These are phyloP conservation scores for Paramecium sexaurelia DNA, from an alignment of 73 alveolate genomes.

Conservation along the genomic window DNA sequence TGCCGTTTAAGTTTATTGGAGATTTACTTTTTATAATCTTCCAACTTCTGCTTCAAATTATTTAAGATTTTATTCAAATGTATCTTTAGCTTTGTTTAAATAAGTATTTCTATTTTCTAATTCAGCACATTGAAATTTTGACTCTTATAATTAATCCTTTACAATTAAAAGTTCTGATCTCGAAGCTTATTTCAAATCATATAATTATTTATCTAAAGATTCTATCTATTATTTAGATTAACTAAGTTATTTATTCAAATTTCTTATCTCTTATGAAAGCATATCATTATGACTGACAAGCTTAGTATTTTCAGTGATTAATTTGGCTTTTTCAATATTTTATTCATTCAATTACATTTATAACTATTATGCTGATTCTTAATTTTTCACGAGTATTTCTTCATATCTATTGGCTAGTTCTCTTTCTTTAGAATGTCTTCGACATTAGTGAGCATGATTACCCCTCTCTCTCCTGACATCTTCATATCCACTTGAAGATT, in stretches of 20 bases:
- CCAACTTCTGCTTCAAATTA: constrained; percentile 30
- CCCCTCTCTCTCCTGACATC: background rate
- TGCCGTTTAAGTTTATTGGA: background rate
- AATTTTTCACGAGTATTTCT: background rate
- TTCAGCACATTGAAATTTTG: background rate
- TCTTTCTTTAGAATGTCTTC: constrained; percentile 20
- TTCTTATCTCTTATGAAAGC: background rate
- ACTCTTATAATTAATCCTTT: constrained; percentile 11
- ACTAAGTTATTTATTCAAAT: background rate
- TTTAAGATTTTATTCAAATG: background rate
- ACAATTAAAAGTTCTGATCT: background rate
- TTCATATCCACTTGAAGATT: background rate
- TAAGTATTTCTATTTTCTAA: background rate
- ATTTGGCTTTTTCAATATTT: background rate
- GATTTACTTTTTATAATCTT: background rate
- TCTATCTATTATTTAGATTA: background rate
- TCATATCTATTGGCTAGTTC: background rate
- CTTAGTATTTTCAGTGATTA: background rate
- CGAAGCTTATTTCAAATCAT: background rate
- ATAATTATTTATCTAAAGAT: constrained; percentile 5
- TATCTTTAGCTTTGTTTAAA: background rate
- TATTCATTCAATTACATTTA: background rate
- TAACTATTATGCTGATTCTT: constrained; percentile 1
- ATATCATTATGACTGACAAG: background rate
- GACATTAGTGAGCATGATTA: background rate